Conservation (phyloP, 2,329 filamentous ascomycete species). For the Neofusicoccum ribis region DNA sequence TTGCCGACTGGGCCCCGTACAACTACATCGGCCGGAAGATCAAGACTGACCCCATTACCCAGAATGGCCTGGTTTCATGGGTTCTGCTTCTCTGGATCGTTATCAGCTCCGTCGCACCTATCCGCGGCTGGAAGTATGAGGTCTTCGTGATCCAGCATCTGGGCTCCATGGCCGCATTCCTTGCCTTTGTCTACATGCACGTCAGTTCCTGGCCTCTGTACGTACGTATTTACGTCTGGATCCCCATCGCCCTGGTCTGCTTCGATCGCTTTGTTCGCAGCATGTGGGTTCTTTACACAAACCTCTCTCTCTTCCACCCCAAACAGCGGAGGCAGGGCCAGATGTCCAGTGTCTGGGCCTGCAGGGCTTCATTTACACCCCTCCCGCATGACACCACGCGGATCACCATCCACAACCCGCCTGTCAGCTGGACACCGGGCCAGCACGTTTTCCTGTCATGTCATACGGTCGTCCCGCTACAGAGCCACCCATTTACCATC, state of each 20-base stretch:
- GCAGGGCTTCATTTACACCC: conserved; percentile 43
- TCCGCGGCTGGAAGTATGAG: conserved; percentile 68
- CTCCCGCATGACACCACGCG: conserved; percentile 58
- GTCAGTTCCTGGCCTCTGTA: conserved; percentile 51
- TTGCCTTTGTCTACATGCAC: conserved; percentile 65
- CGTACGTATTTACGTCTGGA: conserved; percentile 65
- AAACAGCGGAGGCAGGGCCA: conserved; percentile 31
- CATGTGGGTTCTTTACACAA: conserved; percentile 38
- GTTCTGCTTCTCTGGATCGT: conserved; percentile 65
- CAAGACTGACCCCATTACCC: conserved; percentile 62
- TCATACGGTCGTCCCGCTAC: conserved; percentile 57
- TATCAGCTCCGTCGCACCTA: conserved; percentile 62
- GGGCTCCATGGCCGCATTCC: conserved; percentile 59
- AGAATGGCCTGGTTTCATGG: conserved; percentile 69
- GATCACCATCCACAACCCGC: conserved; percentile 56
- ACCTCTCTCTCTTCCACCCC: conserved; percentile 43
- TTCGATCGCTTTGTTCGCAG: conserved; percentile 61
- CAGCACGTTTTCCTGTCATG: conserved; percentile 65
- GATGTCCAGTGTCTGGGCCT: conserved; percentile 35
- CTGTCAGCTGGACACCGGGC: conserved; percentile 60
- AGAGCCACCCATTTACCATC: conserved; percentile 67
- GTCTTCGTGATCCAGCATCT: conserved; percentile 70
- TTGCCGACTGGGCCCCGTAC: conserved; percentile 61
- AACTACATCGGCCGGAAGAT: conserved; percentile 62
- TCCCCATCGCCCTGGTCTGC: conserved; percentile 61